These are phyloP conservation scores for Polyporus arcularius DNA, from an alignment of 768 basidiomycete species.

Conservation along the genomic window DNA sequence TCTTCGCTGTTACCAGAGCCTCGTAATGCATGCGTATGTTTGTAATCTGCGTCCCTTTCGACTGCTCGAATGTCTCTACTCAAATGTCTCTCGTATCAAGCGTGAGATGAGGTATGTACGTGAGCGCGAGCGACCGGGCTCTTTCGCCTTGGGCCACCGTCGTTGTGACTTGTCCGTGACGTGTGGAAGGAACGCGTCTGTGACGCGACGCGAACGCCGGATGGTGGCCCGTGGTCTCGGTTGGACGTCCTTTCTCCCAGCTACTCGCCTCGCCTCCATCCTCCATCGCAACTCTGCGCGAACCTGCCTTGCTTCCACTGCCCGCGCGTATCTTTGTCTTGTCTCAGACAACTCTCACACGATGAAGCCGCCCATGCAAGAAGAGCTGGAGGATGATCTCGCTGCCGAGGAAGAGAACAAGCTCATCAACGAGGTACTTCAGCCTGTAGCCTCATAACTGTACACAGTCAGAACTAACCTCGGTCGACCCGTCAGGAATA, in stretches of 20 bases:
- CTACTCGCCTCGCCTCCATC: not conserved
- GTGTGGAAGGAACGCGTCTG: slow-evolving; percentile 15
- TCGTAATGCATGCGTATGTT: not conserved
- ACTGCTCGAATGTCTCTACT: not conserved
- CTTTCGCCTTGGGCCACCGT: not conserved
- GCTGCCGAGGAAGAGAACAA: slow-evolving; percentile 88
- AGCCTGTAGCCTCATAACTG: slow-evolving; percentile 18
- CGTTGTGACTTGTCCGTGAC: slow-evolving; percentile 12
- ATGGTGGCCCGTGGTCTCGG: not conserved
- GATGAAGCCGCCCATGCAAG: slow-evolving; percentile 53
- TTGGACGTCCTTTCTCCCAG: slow-evolving; percentile 4
- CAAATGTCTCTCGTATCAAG: not conserved
- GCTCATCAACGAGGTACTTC: slow-evolving; percentile 75
- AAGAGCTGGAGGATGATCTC: slow-evolving; percentile 79
- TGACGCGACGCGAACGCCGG: slow-evolving; percentile 22
- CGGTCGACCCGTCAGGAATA: slow-evolving; percentile 59
- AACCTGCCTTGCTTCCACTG: not conserved
- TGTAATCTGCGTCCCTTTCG: not conserved
- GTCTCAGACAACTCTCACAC: not conserved
- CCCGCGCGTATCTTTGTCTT: not conserved
- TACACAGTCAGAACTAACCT: not conserved
- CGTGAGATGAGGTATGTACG: not conserved
- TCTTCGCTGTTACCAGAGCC: not conserved
- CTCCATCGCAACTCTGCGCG: not conserved
- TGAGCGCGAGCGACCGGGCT: not conserved